Evolutionary conservation across 495 filamentous ascomycete species (phyloP).

Genomic region (Patellaria atrata): DNA sequence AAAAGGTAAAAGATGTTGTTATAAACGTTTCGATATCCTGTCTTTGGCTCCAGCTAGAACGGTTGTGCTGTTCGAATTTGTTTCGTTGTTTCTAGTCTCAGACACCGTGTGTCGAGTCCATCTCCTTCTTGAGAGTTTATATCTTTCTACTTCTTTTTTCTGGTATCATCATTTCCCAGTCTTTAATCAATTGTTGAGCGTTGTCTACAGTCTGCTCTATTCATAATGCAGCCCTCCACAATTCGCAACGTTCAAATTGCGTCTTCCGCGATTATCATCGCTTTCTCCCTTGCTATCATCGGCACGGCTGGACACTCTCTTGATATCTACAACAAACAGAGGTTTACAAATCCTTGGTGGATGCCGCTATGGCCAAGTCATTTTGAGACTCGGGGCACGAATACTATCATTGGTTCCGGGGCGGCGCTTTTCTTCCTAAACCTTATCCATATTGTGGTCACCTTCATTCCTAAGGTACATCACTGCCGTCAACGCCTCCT

Average conservation of each 20-base stretch:
- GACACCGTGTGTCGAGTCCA: no score
- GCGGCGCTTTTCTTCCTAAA: conserved; percentile 18
- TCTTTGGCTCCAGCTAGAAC: no score
- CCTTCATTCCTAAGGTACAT: conserved; percentile 20
- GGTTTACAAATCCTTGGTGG: conserved; percentile 26
- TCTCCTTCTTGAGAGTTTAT: no score
- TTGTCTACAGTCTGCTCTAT: neutral
- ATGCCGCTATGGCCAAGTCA: conserved; percentile 27
- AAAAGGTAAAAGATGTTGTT: no score
- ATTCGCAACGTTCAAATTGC: conserved; percentile 9
- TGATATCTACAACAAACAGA: conserved; percentile 21
- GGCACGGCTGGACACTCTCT: conserved; percentile 22
- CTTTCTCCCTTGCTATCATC: conserved; percentile 18
- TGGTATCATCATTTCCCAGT: no score
- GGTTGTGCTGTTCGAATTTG: no score
- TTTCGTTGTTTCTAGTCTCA: no score
- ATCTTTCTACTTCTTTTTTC: no score
- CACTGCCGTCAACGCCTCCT: neutral
- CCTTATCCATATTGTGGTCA: conserved; percentile 11
- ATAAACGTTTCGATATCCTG: no score
- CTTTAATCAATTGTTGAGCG: neutral
- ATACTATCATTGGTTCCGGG: conserved; percentile 21
- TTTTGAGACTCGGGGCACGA: conserved; percentile 23
- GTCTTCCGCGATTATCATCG: conserved; percentile 14
- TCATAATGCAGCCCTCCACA: neutral